These are phyloP conservation scores for Poteriospumella lacustris DNA, from an alignment of 108 stramenopile species.

Conservation along the genomic window DNA sequence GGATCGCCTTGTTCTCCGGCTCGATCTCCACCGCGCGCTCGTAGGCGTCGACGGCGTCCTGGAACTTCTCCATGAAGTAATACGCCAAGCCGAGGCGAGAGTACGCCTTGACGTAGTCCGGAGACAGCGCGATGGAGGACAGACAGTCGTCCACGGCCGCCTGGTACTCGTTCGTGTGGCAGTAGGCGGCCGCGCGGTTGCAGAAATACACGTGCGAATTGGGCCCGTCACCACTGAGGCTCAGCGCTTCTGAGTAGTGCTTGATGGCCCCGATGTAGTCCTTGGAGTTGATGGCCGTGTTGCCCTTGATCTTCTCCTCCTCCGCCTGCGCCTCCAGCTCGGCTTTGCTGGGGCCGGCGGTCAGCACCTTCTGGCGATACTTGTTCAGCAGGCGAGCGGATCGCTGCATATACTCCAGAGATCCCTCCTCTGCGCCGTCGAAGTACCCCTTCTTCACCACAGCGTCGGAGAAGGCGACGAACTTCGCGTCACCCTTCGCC, in stretches of 20 bases:
- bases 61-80: background rate
- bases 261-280: background rate
- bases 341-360: background rate
- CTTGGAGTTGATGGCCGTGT: background rate
- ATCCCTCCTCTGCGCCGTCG: background rate
- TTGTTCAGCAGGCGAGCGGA: background rate
- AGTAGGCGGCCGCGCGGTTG: constrained; percentile 24
- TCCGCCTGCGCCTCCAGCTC: constrained; percentile 4
- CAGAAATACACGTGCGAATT: constrained; percentile 27
- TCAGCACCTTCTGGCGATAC: background rate
- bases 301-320: constrained; percentile 11
- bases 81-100: constrained; percentile 13
- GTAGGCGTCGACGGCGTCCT: constrained; percentile 12
- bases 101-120: constrained; percentile 17
- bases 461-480: background rate
- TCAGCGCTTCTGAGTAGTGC: background rate
- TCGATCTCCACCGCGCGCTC: constrained; percentile 23
- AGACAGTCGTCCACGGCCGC: constrained; percentile 19
- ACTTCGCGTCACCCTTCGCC: background rate
- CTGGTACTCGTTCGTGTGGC: background rate
- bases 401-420: constrained; percentile 6
- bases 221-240: background rate
- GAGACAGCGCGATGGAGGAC: background rate
- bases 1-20: constrained; percentile 5
- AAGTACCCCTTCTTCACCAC: constrained; percentile 21